These are phyloP conservation scores for Amauroascus niger DNA, from an alignment of 2,329 filamentous ascomycete species.

Conservation along the genomic window DNA sequence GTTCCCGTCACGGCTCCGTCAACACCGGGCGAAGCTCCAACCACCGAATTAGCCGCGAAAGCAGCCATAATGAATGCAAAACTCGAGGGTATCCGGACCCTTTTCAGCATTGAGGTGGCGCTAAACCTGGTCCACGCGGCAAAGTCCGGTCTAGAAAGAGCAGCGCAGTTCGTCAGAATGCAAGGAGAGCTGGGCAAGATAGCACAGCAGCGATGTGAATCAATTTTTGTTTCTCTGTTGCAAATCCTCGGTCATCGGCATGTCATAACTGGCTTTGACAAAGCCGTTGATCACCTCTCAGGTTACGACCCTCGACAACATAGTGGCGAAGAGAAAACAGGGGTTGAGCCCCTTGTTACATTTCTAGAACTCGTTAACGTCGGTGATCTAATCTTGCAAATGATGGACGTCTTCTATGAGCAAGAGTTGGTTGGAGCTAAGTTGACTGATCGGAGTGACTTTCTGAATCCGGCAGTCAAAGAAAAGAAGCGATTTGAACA, in stretches of 20 bases:
- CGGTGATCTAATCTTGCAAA: slow-evolving; percentile 93
- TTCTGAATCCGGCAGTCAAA: slow-evolving; percentile 79
- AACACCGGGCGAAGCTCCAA: slow-evolving; percentile 55
- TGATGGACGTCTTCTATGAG: slow-evolving; percentile 98
- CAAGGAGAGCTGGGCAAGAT: slow-evolving; percentile 72
- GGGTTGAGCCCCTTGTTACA: slow-evolving; percentile 82
- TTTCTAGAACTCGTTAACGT: slow-evolving; percentile 98
- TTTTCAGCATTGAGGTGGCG: slow-evolving; percentile 95
- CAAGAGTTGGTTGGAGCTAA: slow-evolving; percentile 78
- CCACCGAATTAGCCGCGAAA: slow-evolving; percentile 87
- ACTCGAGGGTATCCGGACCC: slow-evolving; percentile 83
- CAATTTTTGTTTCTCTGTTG: slow-evolving; percentile 76
- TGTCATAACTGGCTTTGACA: slow-evolving; percentile 86
- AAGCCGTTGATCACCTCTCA: slow-evolving; percentile 80
- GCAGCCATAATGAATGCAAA: slow-evolving; percentile 94
- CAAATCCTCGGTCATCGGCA: slow-evolving; percentile 77
- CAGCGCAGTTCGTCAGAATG: slow-evolving; percentile 69
- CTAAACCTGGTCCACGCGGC: slow-evolving; percentile 80
- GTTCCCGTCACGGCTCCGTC: slow-evolving; percentile 22
- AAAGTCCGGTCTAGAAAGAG: slow-evolving; percentile 77
- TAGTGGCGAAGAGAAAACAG: slow-evolving; percentile 59
- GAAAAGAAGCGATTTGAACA: slow-evolving; percentile 99
- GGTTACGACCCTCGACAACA: slow-evolving; percentile 78
- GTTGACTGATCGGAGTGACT: slow-evolving; percentile 86
- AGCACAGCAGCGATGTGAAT: slow-evolving; percentile 76